A percentile compares a stretch with the other conserved stretches of the same genome.
Conservation (phyloP, 257 asterid genomes). For the Plantago major region DNA sequence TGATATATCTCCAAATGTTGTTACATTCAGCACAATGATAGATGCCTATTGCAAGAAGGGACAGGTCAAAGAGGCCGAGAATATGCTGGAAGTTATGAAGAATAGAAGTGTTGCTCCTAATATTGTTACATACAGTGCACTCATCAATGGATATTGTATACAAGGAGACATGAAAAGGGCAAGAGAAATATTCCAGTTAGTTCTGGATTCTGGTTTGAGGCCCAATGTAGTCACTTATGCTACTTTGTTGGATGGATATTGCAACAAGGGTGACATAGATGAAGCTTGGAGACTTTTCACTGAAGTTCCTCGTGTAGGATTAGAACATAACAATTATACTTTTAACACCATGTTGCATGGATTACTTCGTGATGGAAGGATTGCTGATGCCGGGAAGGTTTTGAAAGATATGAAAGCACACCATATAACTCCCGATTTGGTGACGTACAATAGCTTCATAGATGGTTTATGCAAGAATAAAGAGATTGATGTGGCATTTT, state of each 20-base stretch:
- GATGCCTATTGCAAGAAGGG: not conserved
- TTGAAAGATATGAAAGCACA: constrained; percentile 12
- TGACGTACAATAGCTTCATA: not conserved
- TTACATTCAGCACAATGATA: too few relatives aligned
- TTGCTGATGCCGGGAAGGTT: constrained; percentile 5
- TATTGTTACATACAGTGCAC: not conserved
- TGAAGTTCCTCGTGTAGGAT: constrained; percentile 1
- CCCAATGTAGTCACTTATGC: not conserved
- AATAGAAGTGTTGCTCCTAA: not conserved
- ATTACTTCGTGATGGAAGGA: constrained; percentile 7
- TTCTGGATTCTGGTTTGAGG: not conserved
- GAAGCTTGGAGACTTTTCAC: not conserved
- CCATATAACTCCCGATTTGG: not conserved
- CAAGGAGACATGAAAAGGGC: not conserved
- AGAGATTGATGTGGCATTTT: not conserved
- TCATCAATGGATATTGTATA: not conserved
- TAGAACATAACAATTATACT: not conserved
- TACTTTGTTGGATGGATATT: too few relatives aligned
- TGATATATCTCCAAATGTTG: not conserved
- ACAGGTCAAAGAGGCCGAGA: not conserved
- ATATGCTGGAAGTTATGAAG: not conserved
- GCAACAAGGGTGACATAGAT: too few relatives aligned
- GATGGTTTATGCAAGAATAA: constrained; percentile 5
- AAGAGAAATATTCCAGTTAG: too few relatives aligned
- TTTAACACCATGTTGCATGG: constrained; percentile 12